These are phyloP conservation scores for Fusarium incarnatum DNA, from an alignment of 2,329 filamentous ascomycete species.

Conservation along the genomic window DNA sequence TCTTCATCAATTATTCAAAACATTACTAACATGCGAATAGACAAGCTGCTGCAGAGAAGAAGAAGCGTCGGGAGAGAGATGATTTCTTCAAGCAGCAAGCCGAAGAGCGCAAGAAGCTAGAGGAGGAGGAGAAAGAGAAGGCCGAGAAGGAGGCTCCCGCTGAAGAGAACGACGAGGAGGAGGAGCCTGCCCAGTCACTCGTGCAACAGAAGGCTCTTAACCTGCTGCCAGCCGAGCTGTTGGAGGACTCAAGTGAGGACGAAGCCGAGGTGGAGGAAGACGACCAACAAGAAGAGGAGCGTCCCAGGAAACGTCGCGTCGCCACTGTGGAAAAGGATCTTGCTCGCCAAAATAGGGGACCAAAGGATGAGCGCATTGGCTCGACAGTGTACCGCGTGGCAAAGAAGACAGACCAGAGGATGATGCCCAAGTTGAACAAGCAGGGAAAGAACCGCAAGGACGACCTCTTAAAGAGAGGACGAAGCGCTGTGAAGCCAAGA, in stretches of 20 bases:
- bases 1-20: not conserved
- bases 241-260: constrained; percentile 63
- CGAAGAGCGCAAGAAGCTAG: constrained; percentile 58
- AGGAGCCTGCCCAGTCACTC: constrained; percentile 14
- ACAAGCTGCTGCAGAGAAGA: constrained; percentile 63
- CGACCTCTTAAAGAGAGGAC: constrained; percentile 59
- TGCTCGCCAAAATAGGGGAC: constrained; percentile 53
- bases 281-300: constrained; percentile 38
- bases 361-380: constrained; percentile 63
- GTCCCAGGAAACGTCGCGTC: constrained; percentile 59
- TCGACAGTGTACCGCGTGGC: constrained; percentile 65
- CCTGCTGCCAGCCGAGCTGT: constrained; percentile 64
- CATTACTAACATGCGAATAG: constrained; percentile 49
- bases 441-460: constrained; percentile 57
- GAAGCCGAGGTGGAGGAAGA: constrained; percentile 45
- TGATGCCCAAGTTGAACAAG: constrained; percentile 63
- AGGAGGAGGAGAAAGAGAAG: constrained; percentile 38
- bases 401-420: constrained; percentile 56
- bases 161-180: constrained; percentile 9
- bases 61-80: constrained; percentile 67
- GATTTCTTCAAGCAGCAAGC: constrained; percentile 67
- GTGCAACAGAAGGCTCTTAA: constrained; percentile 54
- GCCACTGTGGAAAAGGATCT: constrained; percentile 55
- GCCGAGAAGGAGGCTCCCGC: constrained; percentile 31
- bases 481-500: constrained; percentile 52